These are phyloP conservation scores for Colletotrichum melonis DNA, from an alignment of 2,329 filamentous ascomycete genomes.

Conservation along the genomic window DNA sequence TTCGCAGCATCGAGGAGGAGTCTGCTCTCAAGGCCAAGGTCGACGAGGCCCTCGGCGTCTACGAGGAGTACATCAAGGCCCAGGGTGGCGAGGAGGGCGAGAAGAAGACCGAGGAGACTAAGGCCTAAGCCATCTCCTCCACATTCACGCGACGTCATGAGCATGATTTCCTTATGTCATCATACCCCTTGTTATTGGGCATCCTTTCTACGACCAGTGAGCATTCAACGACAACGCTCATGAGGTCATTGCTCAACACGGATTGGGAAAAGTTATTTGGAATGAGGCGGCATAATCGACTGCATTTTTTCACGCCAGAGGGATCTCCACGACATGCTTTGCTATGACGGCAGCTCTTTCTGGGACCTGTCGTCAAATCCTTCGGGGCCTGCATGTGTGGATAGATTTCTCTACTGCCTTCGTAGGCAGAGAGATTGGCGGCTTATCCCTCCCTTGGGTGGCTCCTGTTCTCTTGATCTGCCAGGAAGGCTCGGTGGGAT, in stretches of 20 bases:
- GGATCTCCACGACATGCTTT: slow-evolving; percentile 33
- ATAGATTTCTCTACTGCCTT: slow-evolving; percentile 35
- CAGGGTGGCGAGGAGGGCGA: slow-evolving; percentile 69
- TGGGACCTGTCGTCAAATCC: slow-evolving; percentile 12
- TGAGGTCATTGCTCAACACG: slow-evolving; percentile 34
- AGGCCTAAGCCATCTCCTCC: slow-evolving; percentile 48
- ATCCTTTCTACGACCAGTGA: slow-evolving; percentile 34
- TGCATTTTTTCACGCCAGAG: slow-evolving; percentile 35
- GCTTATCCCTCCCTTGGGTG: slow-evolving; percentile 46
- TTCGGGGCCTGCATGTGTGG: slow-evolving; percentile 30
- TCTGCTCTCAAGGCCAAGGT: slow-evolving; percentile 93
- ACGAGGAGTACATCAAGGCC: slow-evolving; percentile 98
- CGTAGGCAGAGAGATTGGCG: slow-evolving; percentile 54
- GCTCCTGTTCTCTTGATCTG: slow-evolving; percentile 38
- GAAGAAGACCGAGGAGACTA: slow-evolving; percentile 58
- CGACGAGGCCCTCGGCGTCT: slow-evolving; percentile 95
- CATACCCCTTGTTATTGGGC: slow-evolving; percentile 37
- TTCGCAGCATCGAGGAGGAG: slow-evolving; percentile 87
- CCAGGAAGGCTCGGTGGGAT: slow-evolving; percentile 29
- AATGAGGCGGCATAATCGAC: slow-evolving; percentile 36
- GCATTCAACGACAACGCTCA: slow-evolving; percentile 29
- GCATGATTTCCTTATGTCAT: slow-evolving; percentile 37
- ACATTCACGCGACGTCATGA: slow-evolving; percentile 34
- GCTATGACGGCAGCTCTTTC: slow-evolving; percentile 15
- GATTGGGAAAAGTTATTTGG: slow-evolving; percentile 38